Conservation (phyloP, 2,329 filamentous ascomycete genomes). For the Stagonosporopsis vannaccii region DNA sequence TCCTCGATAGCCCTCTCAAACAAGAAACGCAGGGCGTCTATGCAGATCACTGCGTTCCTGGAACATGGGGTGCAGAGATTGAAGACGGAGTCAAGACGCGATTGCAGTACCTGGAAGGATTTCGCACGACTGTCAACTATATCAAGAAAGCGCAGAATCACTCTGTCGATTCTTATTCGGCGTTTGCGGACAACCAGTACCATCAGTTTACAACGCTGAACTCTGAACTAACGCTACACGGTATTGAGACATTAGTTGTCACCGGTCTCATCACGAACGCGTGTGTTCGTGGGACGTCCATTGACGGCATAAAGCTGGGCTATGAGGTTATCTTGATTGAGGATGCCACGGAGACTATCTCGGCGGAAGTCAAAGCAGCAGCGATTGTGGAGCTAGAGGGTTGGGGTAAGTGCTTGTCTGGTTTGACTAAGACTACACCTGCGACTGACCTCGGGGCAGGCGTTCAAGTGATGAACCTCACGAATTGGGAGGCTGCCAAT, state of each 20-base stretch:
- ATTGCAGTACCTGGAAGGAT: conserved; percentile 30
- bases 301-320: conserved; percentile 33
- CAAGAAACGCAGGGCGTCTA: conserved; percentile 26
- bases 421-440: neutral
- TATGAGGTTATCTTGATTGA: conserved; percentile 33
- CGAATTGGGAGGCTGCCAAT: conserved; percentile 26
- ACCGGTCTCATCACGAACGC: conserved; percentile 31
- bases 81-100: conserved; percentile 29
- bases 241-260: conserved; percentile 28
- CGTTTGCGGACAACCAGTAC: conserved; percentile 36
- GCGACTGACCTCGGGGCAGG: conserved; percentile 7
- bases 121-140: conserved; percentile 29
- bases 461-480: conserved; percentile 32
- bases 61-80: conserved; percentile 28
- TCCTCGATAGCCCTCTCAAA: conserved; percentile 28
- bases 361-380: conserved; percentile 22
- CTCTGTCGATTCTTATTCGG: conserved; percentile 32
- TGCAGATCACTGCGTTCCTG: conserved; percentile 31
- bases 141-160: conserved; percentile 37
- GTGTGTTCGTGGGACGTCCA: conserved; percentile 31
- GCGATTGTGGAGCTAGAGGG: conserved; percentile 27
- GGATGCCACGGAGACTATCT: conserved; percentile 32
- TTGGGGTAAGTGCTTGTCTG: conserved; percentile 24
- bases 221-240: conserved; percentile 26
- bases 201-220: conserved; percentile 32